Percentiles rank a stretch among this genome's conserved stretches.
These are phyloP conservation scores for Emmonsiellopsis sp. DNA, from an alignment of 2,329 filamentous ascomycete genomes.

Conservation along the genomic window DNA sequence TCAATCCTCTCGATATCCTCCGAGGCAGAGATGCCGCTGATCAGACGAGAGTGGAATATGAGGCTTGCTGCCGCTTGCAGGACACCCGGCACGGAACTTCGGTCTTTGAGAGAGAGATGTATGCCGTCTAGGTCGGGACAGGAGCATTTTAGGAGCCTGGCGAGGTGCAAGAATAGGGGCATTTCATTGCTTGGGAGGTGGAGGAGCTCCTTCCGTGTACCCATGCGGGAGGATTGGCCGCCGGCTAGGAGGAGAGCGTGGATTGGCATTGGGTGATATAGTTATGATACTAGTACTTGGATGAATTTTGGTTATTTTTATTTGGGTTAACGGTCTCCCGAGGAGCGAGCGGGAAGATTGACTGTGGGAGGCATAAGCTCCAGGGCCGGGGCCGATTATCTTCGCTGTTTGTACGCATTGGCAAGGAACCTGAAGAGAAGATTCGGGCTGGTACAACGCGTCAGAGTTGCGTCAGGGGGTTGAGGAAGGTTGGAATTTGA, in stretches of 20 bases:
- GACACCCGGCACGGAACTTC: background rate
- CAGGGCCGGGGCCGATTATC: no score
- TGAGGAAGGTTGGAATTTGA: no score
- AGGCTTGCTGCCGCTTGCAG: background rate
- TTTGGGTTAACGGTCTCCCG: no score
- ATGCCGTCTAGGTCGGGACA: conserved; percentile 17
- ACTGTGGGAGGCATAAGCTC: no score
- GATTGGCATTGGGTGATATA: background rate
- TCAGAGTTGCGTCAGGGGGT: no score
- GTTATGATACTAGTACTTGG: no score
- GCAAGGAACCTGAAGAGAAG: no score
- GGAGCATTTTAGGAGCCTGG: conserved; percentile 16
- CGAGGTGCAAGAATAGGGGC: conserved; percentile 21
- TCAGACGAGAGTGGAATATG: background rate
- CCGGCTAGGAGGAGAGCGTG: conserved; percentile 24
- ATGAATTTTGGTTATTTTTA: no score
- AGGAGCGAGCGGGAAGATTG: no score
- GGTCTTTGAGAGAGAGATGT: conserved; percentile 18
- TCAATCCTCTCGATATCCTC: background rate
- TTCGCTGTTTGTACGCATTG: no score
- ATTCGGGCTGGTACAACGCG: no score
- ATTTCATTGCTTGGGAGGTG: conserved; percentile 16
- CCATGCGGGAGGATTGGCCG: conserved; percentile 24
- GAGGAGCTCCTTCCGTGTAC: conserved; percentile 25
- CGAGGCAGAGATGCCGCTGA: background rate